Evolutionary conservation across 805 yeast genomes (phyloP).

Genomic region (Candida nitratophila): DNA sequence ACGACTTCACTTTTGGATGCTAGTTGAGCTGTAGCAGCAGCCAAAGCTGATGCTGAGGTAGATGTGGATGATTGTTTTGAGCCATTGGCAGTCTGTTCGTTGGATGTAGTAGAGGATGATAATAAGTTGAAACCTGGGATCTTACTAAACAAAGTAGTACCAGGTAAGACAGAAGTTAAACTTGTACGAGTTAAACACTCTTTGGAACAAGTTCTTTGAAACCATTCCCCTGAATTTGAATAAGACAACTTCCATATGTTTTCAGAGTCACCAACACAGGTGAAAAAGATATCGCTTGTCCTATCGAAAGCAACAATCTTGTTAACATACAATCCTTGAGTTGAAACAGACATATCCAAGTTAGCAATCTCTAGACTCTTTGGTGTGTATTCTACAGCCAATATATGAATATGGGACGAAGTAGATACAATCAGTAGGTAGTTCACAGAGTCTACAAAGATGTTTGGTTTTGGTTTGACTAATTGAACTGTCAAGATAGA

Average conservation of each 20-base stretch:
- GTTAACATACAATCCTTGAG: conserved; percentile 69
- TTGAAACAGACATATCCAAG: conserved; percentile 74
- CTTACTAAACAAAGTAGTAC: conserved; percentile 16
- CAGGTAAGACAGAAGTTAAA: conserved; percentile 44
- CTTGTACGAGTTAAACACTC: conserved; percentile 72
- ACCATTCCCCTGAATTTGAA: conserved; percentile 80
- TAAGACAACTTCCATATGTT: conserved; percentile 87
- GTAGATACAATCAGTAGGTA: conserved; percentile 74
- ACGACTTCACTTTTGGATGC: conserved; percentile 45
- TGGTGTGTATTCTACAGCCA: conserved; percentile 54
- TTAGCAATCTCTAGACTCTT: conserved; percentile 64
- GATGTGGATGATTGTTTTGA: not conserved
- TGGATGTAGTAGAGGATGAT: conserved; percentile 10
- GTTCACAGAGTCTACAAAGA: conserved; percentile 73
- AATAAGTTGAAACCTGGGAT: conserved; percentile 23
- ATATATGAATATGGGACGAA: conserved; percentile 66
- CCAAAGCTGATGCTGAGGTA: not conserved
- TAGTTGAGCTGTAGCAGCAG: conserved; percentile 9
- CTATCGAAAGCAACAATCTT: conserved; percentile 50
- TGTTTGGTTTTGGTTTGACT: conserved; percentile 74
- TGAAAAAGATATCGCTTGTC: conserved; percentile 77
- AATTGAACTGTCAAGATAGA: conserved; percentile 70
- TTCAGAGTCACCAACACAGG: conserved; percentile 70
- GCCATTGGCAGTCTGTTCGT: conserved; percentile 4
- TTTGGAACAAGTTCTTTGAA: conserved; percentile 74